Evolutionary conservation across 306 rosid species (phyloP).

Genomic region (Cicer bijugum): DNA sequence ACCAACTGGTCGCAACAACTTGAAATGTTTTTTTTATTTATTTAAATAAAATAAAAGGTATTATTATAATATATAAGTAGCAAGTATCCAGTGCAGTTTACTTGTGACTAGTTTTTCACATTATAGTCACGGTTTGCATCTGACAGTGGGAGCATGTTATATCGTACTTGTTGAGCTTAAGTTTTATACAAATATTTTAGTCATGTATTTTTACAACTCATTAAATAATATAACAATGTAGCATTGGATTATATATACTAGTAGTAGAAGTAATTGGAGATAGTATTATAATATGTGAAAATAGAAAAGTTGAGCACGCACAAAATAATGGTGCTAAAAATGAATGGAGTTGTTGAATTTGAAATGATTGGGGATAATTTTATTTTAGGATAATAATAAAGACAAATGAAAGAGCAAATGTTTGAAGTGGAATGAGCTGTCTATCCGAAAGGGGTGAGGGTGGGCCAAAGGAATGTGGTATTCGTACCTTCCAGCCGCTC

Average conservation of each 20-base stretch:
- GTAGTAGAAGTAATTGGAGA: no score
- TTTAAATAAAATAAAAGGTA: no score
- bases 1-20: no score
- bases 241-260: no score
- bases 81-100: no score
- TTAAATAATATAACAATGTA: no score
- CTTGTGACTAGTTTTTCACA: no score
- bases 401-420: not conserved
- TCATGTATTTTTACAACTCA: no score
- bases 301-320: not conserved
- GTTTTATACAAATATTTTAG: no score
- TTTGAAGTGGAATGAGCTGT: constrained; percentile 45
- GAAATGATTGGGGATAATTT: not conserved
- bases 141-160: not conserved
- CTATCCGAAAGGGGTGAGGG: not conserved
- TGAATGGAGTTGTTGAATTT: constrained; percentile 9
- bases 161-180: not conserved
- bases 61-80: no score
- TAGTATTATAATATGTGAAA: no score
- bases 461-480: not conserved
- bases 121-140: not conserved
- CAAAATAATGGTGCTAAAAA: not conserved
- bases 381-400: not conserved
- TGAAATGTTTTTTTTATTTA: no score
- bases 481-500: not conserved